Evolutionary conservation across 2,329 filamentous ascomycete species (phyloP), one percentile per base, ranked within the genome.

Genomic region (Fusarium sp.): DNA sequence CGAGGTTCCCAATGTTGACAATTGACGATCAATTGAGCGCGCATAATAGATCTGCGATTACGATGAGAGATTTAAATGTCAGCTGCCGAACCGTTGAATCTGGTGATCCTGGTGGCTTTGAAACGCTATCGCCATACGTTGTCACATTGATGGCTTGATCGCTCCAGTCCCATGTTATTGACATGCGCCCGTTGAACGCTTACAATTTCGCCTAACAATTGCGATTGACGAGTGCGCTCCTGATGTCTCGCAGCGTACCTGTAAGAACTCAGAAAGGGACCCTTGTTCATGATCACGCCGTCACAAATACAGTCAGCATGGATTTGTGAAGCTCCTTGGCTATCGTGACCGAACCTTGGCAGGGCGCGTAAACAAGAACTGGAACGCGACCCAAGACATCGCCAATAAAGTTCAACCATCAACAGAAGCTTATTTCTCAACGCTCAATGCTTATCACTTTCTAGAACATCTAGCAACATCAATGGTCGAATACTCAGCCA

Each of bases 11-110:
- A n/a, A 18, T 13, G 27, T 23, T 16, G 11, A 8, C 16, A 25
- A 12, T 25, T 7, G 40, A 42, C 23, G 30, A 60, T 37, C 28
- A 23, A 49, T 25, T 20, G 20, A 20, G 20, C 13, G 27, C 13
- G 13, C 5, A 32, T 21, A 18, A 8, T 5, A 49, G 4, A 49
- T 25, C 13, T 8, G 7, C 10, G 5, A 34, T 4, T 49, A 4
- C 6, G 3, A 14, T n/a, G 18, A 7, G 5, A 4, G 18, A 14
- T 23, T 6, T 3, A 13, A 5, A 6, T 23, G 2, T 10, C 0
- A 37, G n/a, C 18, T 37, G 34, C 34, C 10, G 34, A n/a, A 2
- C 10, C 18, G 10, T 12, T 37, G 34, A 2, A n/a, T 9, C 2
- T 37, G 34, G 10, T 4, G 3, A 11, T n/a, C 9, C 5, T n/a